Evolutionary conservation across 768 basidiomycete genomes (phyloP).

Genomic region (Hysterangium stoloniferum): DNA sequence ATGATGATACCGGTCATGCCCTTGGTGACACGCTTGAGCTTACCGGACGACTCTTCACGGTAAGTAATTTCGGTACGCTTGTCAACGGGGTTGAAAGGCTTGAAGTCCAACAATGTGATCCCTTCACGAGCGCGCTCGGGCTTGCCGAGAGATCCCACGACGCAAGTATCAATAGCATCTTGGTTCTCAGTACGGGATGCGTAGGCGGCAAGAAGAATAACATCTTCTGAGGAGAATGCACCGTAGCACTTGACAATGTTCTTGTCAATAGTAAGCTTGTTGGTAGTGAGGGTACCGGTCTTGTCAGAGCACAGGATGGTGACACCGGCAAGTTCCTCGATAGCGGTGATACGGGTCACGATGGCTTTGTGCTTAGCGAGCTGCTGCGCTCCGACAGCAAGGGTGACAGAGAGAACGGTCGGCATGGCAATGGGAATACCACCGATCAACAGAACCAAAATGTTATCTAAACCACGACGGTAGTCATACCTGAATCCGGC

Average conservation of each 20-base stretch:
- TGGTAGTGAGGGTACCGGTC: constrained; percentile 96
- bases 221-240: constrained; percentile 80
- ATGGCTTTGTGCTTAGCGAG: constrained; percentile 99
- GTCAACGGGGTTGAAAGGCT: constrained; percentile 99
- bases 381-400: constrained; percentile 97
- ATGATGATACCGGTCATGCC: constrained; percentile 99
- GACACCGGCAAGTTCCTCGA: constrained; percentile 96
- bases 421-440: constrained; percentile 99
- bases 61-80: constrained; percentile 99
- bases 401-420: constrained; percentile 94
- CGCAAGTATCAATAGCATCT: constrained; percentile 91
- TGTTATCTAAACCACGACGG: constrained; percentile 93
- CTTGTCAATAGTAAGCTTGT: constrained; percentile 97
- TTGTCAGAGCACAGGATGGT: constrained; percentile 99
- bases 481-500: constrained; percentile 86
- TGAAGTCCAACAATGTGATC: constrained; percentile 96
- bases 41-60: constrained; percentile 88
- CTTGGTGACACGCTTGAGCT: constrained; percentile 98
- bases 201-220: constrained; percentile 90
- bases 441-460: constrained; percentile 97
- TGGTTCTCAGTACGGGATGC: constrained; percentile 98
- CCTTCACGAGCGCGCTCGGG: constrained; percentile 71
- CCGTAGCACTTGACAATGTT: constrained; percentile 88
- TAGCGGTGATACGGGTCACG: constrained; percentile 98
- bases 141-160: constrained; percentile 74